Conservation (phyloP, 1,284 basidiomycete genomes). For the Moniliella sp. region DNA sequence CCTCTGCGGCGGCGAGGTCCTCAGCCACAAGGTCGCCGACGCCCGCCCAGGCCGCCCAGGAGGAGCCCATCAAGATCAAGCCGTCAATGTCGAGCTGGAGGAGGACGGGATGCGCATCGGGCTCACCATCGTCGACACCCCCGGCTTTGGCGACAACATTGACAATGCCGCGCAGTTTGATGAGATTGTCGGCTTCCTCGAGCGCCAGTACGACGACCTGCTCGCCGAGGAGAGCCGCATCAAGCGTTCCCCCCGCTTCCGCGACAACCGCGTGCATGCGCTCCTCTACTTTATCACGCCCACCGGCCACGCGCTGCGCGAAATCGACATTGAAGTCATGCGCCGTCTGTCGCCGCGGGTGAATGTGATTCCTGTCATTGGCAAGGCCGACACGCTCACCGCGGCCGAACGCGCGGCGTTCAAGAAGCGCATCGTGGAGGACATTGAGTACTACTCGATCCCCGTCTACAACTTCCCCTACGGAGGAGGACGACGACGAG, state of each 20-base stretch:
- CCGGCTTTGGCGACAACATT: constrained; percentile 94
- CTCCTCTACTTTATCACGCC: constrained; percentile 96
- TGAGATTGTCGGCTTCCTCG: constrained; percentile 87
- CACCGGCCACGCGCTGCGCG: constrained; percentile 67
- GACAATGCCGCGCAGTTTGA: constrained; percentile 84
- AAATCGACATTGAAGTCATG: constrained; percentile 70
- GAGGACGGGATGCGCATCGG: constrained; percentile 96
- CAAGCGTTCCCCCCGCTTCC: constrained; percentile 97
- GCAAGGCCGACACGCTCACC: constrained; percentile 86
- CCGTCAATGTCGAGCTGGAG: constrained; percentile 47
- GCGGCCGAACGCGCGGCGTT: constrained; percentile 45
- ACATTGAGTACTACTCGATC: constrained; percentile 93
- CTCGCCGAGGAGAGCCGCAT: constrained; percentile 94
- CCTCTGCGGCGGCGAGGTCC: constrained; percentile 31
- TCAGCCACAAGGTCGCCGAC: constrained; percentile 56
- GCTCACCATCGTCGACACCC: constrained; percentile 91
- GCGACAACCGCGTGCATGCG: constrained; percentile 72
- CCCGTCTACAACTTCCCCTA: constrained; percentile 99
- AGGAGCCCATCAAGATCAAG: constrained; percentile 85
- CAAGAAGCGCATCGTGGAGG: constrained; percentile 95
- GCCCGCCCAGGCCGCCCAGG: constrained; percentile 73
- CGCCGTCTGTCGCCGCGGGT: constrained; percentile 39
- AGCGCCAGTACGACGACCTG: constrained; percentile 97
- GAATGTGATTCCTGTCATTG: constrained; percentile 96
- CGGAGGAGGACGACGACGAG: constrained; percentile 94